These are phyloP conservation scores for Acanthamoeba healyi DNA, from an alignment of 208 protist species.

Conservation along the genomic window DNA sequence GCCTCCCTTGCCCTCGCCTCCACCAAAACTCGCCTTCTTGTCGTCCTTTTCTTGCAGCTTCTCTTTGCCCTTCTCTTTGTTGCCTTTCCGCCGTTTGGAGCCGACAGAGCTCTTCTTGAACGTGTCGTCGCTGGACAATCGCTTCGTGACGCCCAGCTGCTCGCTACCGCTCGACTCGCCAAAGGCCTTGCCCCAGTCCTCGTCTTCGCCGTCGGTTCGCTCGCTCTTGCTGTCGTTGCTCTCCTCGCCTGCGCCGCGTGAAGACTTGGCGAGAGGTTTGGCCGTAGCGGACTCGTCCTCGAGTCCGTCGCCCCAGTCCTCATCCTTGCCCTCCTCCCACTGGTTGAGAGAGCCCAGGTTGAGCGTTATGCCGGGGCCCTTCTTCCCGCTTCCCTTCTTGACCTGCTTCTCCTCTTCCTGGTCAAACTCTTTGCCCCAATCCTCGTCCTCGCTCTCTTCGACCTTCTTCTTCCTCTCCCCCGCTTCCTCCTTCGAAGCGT, in stretches of 20 bases:
- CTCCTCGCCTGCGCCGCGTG: background rate
- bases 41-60: background rate
- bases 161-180: background rate
- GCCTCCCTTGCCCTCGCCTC: background rate
- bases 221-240: background rate
- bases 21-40: background rate
- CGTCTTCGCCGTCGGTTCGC: conserved; percentile 19
- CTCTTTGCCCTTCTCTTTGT: conserved; percentile 7
- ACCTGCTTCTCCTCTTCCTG: background rate
- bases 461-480: background rate
- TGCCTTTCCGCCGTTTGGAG: background rate
- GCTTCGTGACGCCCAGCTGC: background rate
- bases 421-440: conserved; percentile 57
- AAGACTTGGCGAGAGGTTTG: background rate
- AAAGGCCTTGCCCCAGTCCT: background rate
- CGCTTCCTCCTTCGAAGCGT: background rate
- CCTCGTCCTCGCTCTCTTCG: conserved; percentile 30
- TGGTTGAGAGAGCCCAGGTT: background rate
- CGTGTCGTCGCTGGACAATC: background rate
- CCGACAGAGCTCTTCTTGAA: background rate
- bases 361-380: background rate
- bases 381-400: background rate
- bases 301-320: conserved; percentile 5
- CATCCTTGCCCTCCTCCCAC: background rate
- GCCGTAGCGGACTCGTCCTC: background rate